Conservation (phyloP, 352 stramenopile genomes). For the Globisporangium lucens region DNA sequence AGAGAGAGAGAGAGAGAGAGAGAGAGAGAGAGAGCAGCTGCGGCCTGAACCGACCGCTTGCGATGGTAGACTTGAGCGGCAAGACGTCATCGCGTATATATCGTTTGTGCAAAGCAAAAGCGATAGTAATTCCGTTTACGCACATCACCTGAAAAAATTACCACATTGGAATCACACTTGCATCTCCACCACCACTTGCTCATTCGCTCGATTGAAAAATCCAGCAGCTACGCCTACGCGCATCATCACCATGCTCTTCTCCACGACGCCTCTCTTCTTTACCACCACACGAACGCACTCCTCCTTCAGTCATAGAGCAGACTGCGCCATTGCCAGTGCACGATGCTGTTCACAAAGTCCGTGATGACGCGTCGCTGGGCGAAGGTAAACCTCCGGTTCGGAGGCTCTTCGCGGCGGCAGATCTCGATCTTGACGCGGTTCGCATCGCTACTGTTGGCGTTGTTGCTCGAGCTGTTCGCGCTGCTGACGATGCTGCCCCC, state of each 20-base stretch:
- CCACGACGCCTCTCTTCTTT: background rate
- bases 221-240: background rate
- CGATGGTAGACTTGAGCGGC: too few relatives aligned
- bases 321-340: conserved; percentile 87
- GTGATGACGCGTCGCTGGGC: conserved; percentile 79
- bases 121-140: too few relatives aligned
- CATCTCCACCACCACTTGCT: background rate
- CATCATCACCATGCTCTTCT: background rate
- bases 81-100: too few relatives aligned
- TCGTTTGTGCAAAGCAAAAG: too few relatives aligned
- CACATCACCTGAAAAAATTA: background rate
- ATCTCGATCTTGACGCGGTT: conserved; percentile 60
- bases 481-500: conserved; percentile 20
- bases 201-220: background rate
- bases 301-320: conserved; percentile 80
- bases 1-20: too few relatives aligned
- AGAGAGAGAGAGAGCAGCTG: too few relatives aligned
- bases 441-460: background rate
- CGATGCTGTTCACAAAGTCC: conserved; percentile 86
- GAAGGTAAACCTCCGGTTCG: conserved; percentile 75
- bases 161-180: background rate
- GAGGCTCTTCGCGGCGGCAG: conserved; percentile 78
- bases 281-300: background rate
- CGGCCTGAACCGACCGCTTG: too few relatives aligned
- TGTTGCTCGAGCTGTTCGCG: conserved; percentile 13